These are phyloP conservation scores for Penicillium parvum DNA, from an alignment of 495 filamentous ascomycete genomes.

Conservation along the genomic window DNA sequence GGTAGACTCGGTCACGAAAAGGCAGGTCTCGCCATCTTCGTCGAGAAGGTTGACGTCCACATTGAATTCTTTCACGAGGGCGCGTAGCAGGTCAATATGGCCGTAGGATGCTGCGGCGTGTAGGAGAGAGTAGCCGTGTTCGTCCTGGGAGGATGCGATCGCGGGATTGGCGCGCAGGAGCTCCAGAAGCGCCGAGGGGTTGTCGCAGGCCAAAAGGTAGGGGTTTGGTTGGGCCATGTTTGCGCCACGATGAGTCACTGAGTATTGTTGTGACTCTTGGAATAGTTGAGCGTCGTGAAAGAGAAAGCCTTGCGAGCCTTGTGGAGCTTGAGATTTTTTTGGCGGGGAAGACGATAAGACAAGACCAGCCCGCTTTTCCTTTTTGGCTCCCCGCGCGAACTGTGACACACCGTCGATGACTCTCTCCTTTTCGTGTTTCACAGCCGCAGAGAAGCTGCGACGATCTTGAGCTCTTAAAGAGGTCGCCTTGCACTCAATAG, in stretches of 20 bases:
- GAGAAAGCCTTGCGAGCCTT: no score
- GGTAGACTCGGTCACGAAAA: slow-evolving; percentile 78
- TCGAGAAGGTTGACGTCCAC: slow-evolving; percentile 77
- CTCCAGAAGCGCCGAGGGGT: slow-evolving; percentile 57
- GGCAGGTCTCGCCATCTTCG: slow-evolving; percentile 84
- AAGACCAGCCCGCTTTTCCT: slow-evolving; percentile 18
- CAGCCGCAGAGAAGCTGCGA: neutral
- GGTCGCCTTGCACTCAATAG: neutral
- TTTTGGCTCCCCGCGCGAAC: slow-evolving; percentile 24
- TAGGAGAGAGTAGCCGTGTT: slow-evolving; percentile 83
- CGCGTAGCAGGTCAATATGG: slow-evolving; percentile 72
- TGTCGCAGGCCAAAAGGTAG: slow-evolving; percentile 75
- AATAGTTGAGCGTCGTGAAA: neutral
- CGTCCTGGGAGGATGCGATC: slow-evolving; percentile 66
- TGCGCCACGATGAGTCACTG: slow-evolving; percentile 13
- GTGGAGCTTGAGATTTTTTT: slow-evolving; percentile 1
- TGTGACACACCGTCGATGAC: slow-evolving; percentile 14
- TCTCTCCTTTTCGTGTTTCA: slow-evolving; percentile 8
- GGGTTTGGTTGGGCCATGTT: slow-evolving; percentile 60
- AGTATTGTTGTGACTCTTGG: neutral
- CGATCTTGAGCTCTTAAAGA: no score
- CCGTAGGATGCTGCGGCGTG: slow-evolving; percentile 92
- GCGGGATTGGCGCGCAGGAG: slow-evolving; percentile 63
- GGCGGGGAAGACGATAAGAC: slow-evolving; percentile 7
- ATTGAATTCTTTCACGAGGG: slow-evolving; percentile 70